phyloP scores from a whole-genome alignment of 2,329 filamentous ascomycete species.

The Aspergillus aculeatus region DNA sequence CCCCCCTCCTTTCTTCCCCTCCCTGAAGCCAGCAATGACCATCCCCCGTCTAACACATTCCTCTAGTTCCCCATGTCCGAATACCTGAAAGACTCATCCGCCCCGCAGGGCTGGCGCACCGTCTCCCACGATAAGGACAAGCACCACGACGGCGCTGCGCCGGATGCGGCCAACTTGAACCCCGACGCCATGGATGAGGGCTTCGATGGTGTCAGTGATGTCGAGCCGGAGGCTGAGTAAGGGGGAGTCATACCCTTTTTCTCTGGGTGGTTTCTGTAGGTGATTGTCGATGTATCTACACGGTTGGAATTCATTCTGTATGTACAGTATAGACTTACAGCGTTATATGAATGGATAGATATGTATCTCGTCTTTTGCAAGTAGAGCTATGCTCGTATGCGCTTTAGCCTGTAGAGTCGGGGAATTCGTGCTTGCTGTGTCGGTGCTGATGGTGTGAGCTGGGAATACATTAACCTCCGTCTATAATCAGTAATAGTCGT shows the following conservation, averaged over 20 bases:
- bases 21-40: too few species aligned
- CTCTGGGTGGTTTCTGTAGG: neutral
- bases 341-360: neutral
- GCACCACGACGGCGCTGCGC: slow-evolving; percentile 32
- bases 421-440: too few species aligned
- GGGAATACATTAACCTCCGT: too few species aligned
- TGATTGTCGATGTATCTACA: neutral
- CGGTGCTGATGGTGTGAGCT: accelerated
- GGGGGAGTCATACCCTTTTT: neutral
- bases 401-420: too few species aligned
- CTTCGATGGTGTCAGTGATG: slow-evolving; percentile 36
- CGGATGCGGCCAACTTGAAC: slow-evolving; percentile 44
- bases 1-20: too few species aligned
- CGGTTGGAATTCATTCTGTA: neutral
- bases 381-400: too few species aligned
- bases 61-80: slow-evolving; percentile 63
- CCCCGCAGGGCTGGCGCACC: slow-evolving; percentile 57
- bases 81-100: slow-evolving; percentile 57
- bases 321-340: neutral
- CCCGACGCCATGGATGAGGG: slow-evolving; percentile 50
- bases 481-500: too few species aligned
- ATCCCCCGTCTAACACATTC: neutral
- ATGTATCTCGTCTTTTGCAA: neutral
- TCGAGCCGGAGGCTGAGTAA: slow-evolving; percentile 34
- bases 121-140: slow-evolving; percentile 54